Conservation (phyloP, 164 flowering plant species). For the Paratinospora sagittata region DNA sequence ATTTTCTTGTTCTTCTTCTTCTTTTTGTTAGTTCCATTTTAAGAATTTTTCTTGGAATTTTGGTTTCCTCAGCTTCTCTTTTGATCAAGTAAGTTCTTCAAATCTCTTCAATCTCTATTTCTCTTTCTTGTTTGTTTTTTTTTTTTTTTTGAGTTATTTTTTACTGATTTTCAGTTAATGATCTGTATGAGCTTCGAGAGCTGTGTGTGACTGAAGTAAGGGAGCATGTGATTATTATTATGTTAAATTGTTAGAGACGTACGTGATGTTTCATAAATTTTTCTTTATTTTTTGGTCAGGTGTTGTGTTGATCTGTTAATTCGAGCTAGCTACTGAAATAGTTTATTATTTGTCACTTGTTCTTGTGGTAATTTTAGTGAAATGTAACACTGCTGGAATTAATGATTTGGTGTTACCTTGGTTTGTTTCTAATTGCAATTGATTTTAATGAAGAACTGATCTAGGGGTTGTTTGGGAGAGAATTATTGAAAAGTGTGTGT, state of each 20-base stretch:
- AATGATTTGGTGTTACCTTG: not conserved
- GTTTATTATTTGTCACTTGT: too few species aligned
- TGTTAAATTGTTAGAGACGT: not conserved
- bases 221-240: not conserved
- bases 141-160: too few species aligned
- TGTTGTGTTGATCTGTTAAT: not conserved
- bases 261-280: not conserved
- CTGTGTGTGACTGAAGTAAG: too few species aligned
- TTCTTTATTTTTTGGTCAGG: not conserved
- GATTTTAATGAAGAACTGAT: not conserved
- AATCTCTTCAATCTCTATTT: too few species aligned
- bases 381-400: too few species aligned
- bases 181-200: too few species aligned
- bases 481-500: not conserved
- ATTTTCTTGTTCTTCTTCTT: not conserved
- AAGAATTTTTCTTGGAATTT: too few species aligned
- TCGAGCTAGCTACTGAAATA: not conserved
- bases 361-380: too few species aligned
- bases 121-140: not conserved
- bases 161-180: too few species aligned
- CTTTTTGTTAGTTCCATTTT: not conserved
- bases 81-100: conserved; percentile 12
- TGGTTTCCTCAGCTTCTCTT: not conserved
- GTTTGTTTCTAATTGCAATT: not conserved
- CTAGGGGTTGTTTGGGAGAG: conserved; percentile 2